Conservation (phyloP, 768 basidiomycete genomes). For the Cystobasidium tubakii region DNA sequence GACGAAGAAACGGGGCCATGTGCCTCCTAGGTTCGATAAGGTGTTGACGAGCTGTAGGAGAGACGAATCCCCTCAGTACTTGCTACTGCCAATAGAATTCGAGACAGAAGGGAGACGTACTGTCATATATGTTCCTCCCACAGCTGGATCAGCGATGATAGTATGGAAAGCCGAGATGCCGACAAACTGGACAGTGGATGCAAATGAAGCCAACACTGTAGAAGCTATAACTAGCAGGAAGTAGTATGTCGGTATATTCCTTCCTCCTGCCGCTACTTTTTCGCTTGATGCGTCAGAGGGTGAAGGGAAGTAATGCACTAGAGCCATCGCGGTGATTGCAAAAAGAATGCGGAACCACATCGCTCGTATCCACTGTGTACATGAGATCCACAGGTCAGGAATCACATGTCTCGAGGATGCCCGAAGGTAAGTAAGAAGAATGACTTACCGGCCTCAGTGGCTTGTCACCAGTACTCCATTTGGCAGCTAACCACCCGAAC, state of each 20-base stretch:
- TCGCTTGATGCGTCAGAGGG: conserved; percentile 58
- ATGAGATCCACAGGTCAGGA: too few relatives aligned
- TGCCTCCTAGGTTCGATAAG: conserved; percentile 91
- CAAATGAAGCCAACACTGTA: conserved; percentile 75
- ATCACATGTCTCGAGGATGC: too few relatives aligned
- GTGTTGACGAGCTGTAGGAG: conserved; percentile 77
- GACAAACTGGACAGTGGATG: conserved; percentile 93
- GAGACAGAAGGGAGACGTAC: conserved; percentile 53
- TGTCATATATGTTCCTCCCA: conserved; percentile 99
- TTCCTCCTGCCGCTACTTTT: conserved; percentile 35
- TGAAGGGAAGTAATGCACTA: conserved; percentile 77
- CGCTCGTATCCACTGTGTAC: conserved; percentile 66
- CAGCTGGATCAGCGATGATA: conserved; percentile 86
- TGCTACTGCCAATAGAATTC: too few relatives aligned
- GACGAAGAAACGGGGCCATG: conserved; percentile 94
- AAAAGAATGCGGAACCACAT: conserved; percentile 82
- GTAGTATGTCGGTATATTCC: conserved; percentile 56
- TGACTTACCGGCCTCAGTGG: conserved; percentile 60
- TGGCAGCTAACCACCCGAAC: conserved; percentile 88
- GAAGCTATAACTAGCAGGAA: conserved; percentile 73
- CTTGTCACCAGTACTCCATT: conserved; percentile 74
- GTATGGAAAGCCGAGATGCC: conserved; percentile 99
- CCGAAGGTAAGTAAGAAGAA: neutral
- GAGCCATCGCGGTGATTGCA: conserved; percentile 63
- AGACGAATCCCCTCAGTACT: neutral